phyloP scores from a whole-genome alignment of 345 rosid species.

The Citrus reticulata region DNA sequence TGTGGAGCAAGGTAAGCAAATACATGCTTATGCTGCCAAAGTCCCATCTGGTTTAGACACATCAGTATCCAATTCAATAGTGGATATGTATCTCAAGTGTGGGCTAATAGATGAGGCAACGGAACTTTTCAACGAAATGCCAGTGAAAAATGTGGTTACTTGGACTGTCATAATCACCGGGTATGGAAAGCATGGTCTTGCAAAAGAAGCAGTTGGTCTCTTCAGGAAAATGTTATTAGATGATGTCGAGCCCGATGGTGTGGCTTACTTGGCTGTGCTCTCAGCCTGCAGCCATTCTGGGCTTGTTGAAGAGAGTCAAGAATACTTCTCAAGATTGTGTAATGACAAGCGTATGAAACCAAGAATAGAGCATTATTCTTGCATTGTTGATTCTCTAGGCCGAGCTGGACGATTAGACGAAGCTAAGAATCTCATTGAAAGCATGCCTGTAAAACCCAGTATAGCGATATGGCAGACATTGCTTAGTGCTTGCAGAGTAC shows the following conservation, averaged over 20 bases:
- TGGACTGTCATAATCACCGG: conserved; percentile 95
- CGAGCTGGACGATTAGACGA: conserved; percentile 71
- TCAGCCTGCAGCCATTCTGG: conserved; percentile 94
- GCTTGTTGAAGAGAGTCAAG: conserved; percentile 56
- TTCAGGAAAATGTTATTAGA: conserved; percentile 53
- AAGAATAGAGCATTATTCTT: conserved; percentile 78
- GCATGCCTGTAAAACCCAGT: conserved; percentile 63
- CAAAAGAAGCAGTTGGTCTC: conserved; percentile 46
- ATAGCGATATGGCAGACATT: conserved; percentile 88
- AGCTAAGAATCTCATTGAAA: conserved; percentile 60
- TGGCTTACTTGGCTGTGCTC: conserved; percentile 73
- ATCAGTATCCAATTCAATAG: conserved; percentile 61
- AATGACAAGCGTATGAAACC: conserved; percentile 35
- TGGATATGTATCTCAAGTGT: conserved; percentile 92
- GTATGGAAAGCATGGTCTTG: conserved; percentile 87
- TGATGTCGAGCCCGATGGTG: conserved; percentile 63
- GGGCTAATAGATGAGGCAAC: conserved; percentile 74
- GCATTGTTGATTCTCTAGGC: conserved; percentile 83
- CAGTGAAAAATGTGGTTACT: conserved; percentile 61
- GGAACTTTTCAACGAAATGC: conserved; percentile 50
- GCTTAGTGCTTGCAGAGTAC: conserved; percentile 78
- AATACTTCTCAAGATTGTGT: conserved; percentile 48
- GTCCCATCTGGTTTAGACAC: conserved; percentile 58
- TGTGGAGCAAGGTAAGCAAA: conserved; percentile 78
- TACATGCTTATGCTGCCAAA: conserved; percentile 65